Conservation (phyloP, 116 monocot species). For the Cymodocea nodosa region DNA sequence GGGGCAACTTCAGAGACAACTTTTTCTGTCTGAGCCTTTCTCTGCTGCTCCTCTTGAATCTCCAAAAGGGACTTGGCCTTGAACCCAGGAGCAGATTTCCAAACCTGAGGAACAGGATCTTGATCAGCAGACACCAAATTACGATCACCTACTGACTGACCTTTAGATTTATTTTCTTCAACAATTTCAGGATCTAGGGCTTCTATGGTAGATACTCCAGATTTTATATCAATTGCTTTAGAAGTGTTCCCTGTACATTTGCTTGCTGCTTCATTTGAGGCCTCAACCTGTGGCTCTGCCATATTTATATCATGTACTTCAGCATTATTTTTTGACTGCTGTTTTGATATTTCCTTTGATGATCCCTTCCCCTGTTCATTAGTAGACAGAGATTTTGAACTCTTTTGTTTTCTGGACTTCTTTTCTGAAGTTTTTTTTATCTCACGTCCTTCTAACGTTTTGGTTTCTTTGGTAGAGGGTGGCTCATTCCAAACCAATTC, state of each 20-base stretch:
- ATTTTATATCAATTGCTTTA: constrained; percentile 7
- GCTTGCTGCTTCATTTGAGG: constrained; percentile 15
- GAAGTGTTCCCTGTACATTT: constrained; percentile 5
- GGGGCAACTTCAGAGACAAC: constrained; percentile 12
- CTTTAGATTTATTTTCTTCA: constrained; percentile 14
- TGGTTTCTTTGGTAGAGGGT: constrained; percentile 20
- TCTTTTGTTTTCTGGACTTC: constrained; percentile 87
- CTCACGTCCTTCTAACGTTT: constrained; percentile 22
- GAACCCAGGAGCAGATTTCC: constrained; percentile 69
- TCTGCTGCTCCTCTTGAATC: constrained; percentile 86
- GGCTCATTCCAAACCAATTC: constrained; percentile 10
- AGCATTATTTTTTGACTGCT: constrained; percentile 9
- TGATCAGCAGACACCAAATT: constrained; percentile 7
- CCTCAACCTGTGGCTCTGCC: constrained; percentile 6
- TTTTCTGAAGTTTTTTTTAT: constrained; percentile 67
- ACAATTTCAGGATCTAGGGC: constrained; percentile 10
- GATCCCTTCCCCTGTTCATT: constrained; percentile 27
- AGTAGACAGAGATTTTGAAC: constrained; percentile 26
- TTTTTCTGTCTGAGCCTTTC: constrained; percentile 27
- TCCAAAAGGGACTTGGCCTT: constrained; percentile 81
- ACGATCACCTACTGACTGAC: constrained; percentile 3
- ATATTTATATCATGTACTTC: constrained; percentile 2
- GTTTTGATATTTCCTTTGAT: constrained; percentile 17
- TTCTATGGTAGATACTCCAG: constrained; percentile 5
- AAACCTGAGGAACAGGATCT: constrained; percentile 26